phyloP scores from a whole-genome alignment of 2,329 filamentous ascomycete genomes.

The Cucurbitaria berberidis region DNA sequence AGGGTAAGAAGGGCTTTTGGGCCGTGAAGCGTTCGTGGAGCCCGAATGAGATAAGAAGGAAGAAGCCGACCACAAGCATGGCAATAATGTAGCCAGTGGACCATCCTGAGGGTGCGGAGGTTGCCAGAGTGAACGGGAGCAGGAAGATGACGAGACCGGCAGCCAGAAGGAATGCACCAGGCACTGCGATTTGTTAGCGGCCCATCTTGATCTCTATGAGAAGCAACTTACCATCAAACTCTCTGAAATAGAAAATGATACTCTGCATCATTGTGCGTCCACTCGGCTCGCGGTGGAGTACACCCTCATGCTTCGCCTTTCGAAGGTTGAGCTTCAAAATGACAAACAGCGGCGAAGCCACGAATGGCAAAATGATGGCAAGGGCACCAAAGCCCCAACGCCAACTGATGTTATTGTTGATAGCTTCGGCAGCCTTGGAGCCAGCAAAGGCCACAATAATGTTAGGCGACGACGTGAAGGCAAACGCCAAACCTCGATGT shows the following conservation, averaged over 20 bases:
- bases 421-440: conserved; percentile 46
- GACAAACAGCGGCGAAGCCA: conserved; percentile 64
- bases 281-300: conserved; percentile 54
- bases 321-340: conserved; percentile 59
- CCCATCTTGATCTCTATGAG: background rate
- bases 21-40: conserved; percentile 59
- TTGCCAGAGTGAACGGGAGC: conserved; percentile 61
- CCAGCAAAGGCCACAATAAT: conserved; percentile 21
- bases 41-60: conserved; percentile 56
- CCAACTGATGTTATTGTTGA: conserved; percentile 45
- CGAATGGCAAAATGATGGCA: conserved; percentile 66
- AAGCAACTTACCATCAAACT: conserved; percentile 45
- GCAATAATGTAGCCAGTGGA: conserved; percentile 58
- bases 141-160: conserved; percentile 55
- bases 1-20: conserved; percentile 61
- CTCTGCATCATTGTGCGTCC: conserved; percentile 54
- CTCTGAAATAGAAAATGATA: conserved; percentile 49
- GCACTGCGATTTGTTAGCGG: conserved; percentile 46
- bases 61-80: conserved; percentile 58
- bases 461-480: conserved; percentile 43
- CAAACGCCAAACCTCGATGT: conserved; percentile 64
- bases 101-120: conserved; percentile 54
- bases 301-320: conserved; percentile 60
- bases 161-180: conserved; percentile 54
- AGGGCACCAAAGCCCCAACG: conserved; percentile 72